Base-by-base conservation (phyloP, 2,329 filamentous ascomycete genomes). In the Neoarthrinium moseri region DNA sequence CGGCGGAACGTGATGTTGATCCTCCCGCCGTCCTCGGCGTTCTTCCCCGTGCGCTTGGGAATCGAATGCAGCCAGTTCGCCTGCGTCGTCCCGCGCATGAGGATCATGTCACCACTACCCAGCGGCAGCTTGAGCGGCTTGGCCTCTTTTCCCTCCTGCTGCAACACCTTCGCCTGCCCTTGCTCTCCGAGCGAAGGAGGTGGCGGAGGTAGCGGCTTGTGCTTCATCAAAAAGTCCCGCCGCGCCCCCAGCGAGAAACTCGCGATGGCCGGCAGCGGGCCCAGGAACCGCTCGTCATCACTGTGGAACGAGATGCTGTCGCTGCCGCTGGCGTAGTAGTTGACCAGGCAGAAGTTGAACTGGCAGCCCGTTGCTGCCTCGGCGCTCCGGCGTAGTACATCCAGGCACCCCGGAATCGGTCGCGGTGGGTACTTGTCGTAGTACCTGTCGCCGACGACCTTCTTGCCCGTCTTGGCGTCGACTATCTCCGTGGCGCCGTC, bases 241-340 rank as follows among this genome's bases (percentile, higher is more conserved):
- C 73, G 77, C 1, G 84, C 84, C 2, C 89, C 89, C 0, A 92
- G 71, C 1, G 83, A 85, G 56, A 91, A 83, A 0, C 84, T 89
- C 1, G 87, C 87, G 44, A 92, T 91, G 7, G 81, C 78, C 1
- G 88, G 87, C 15, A 84, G 68, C 0, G 67, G 53, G 0, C 87
- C 88, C 0, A 92, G 74, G 54, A 92, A 94, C 5, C 80, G 73
- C 69, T 92, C 89, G 57, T 92, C 87, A 54, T 92, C 89, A 39
- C 83, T 87, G 64, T 92, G 87, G 58, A 86, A 92, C 10, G 83
- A 79, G 39, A 92, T 92, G 54, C 84, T 89, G 62, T 92, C 87
- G 5, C 80, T 71, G 0, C 88, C 87, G 4, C 78, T 80, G n/a
- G 84, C 84, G 59, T 92, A 92, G 68, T 92, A 92, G 59, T 92